Conservation (phyloP, 148 eudicot species). For the Chenopodium suecicum region DNA sequence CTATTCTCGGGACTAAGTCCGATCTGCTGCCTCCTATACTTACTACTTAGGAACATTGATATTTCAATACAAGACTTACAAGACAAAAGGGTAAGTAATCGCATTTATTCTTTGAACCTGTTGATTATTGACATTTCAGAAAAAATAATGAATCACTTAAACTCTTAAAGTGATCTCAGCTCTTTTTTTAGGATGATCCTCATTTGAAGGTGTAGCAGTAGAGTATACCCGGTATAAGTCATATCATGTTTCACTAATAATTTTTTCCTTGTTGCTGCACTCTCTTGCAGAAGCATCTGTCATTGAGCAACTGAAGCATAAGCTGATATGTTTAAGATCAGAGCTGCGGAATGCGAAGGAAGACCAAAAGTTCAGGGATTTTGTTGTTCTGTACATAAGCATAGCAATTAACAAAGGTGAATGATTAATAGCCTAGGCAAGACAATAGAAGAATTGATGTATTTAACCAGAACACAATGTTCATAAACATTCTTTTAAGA, state of each 20-base stretch:
- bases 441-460: background rate
- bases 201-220: background rate
- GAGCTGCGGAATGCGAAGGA: background rate
- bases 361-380: background rate
- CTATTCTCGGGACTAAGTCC: slow-evolving; percentile 47
- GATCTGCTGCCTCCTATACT: slow-evolving; percentile 53
- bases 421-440: background rate
- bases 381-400: background rate
- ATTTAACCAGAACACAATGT: background rate
- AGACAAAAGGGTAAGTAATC: background rate
- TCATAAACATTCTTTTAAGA: background rate
- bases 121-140: no score
- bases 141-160: no score
- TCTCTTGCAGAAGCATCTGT: background rate
- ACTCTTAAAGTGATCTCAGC: no score
- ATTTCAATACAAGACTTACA: background rate
- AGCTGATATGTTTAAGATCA: background rate
- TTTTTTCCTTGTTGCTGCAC: background rate
- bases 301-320: background rate
- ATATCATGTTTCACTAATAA: background rate
- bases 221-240: no score
- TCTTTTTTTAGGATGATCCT: background rate
- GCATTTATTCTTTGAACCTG: background rate
- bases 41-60: slow-evolving; percentile 31
- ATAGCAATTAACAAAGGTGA: background rate